phyloP scores from a whole-genome alignment of 139 green algal genomes.

The Diplosphaera chodatii region DNA sequence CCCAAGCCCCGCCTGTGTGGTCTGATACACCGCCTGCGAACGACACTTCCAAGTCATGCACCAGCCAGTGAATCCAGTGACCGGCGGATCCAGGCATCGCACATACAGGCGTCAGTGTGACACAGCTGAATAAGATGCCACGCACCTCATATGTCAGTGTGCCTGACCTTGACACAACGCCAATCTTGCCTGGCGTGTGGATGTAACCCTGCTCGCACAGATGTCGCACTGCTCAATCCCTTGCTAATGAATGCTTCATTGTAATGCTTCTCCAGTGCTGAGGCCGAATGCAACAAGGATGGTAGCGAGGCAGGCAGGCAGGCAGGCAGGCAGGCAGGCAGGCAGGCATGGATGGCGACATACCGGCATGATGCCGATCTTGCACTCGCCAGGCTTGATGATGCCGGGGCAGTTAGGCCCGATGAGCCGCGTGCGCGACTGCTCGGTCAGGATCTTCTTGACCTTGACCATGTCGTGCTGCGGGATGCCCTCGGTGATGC shows the following conservation, averaged over 20 bases:
- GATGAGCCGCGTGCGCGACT: slow-evolving; percentile 89
- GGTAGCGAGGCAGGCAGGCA: too few relatives aligned
- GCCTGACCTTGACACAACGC: slow-evolving; percentile 93
- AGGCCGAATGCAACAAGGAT: too few relatives aligned
- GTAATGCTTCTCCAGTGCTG: too few relatives aligned
- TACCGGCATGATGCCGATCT: slow-evolving; percentile 98
- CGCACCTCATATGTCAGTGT: slow-evolving; percentile 95
- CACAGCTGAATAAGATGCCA: not conserved
- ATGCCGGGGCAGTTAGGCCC: slow-evolving; percentile 98
- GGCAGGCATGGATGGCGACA: not conserved
- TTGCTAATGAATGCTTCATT: too few relatives aligned
- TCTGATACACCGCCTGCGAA: slow-evolving; percentile 89
- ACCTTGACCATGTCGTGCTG: slow-evolving; percentile 97
- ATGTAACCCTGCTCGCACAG: slow-evolving; percentile 99
- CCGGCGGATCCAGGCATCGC: too few relatives aligned
- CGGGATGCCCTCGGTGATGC: slow-evolving; percentile 98
- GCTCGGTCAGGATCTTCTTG: slow-evolving; percentile 85
- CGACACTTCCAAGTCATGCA: not conserved
- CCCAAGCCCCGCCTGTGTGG: slow-evolving; percentile 83
- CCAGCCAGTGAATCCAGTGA: too few relatives aligned
- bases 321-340: too few relatives aligned
- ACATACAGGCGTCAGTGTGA: too few relatives aligned
- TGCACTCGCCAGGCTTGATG: slow-evolving; percentile 98
- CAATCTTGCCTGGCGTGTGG: slow-evolving; percentile 88
- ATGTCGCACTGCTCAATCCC: too few relatives aligned